phyloP scores from a whole-genome alignment of 352 stramenopile species.

The Pythium biforme region DNA sequence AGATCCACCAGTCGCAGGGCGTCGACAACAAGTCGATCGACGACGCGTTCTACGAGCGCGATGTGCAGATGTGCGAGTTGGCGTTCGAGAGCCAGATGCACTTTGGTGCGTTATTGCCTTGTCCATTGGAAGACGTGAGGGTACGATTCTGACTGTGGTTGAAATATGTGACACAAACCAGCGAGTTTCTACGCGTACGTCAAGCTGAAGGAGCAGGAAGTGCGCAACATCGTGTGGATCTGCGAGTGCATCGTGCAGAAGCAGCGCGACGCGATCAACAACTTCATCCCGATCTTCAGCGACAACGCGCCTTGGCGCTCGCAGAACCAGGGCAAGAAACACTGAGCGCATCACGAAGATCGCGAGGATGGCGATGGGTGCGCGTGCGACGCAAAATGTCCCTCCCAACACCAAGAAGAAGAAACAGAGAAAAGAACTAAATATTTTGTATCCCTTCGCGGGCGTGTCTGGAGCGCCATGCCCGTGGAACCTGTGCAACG shows the following conservation, averaged over 20 bases:
- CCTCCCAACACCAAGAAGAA: no score
- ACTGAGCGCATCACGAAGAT: slow-evolving; percentile 16
- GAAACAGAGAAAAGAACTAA: background rate
- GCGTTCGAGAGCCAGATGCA: slow-evolving; percentile 99
- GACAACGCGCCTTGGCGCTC: slow-evolving; percentile 92
- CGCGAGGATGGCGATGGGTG: background rate
- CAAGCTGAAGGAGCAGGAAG: slow-evolving; percentile 99
- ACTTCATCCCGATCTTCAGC: slow-evolving; percentile 99
- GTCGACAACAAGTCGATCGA: slow-evolving; percentile 98
- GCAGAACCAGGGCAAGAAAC: slow-evolving; percentile 56
- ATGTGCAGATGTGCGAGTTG: slow-evolving; percentile 97
- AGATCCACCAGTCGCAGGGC: slow-evolving; percentile 92
- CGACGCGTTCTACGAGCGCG: slow-evolving; percentile 98
- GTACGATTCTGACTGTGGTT: background rate
- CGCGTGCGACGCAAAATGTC: background rate
- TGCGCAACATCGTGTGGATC: slow-evolving; percentile 99
- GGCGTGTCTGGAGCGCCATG: no score
- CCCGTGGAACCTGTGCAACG: no score
- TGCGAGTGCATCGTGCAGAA: slow-evolving; percentile 99
- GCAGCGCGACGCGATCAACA: slow-evolving; percentile 98
- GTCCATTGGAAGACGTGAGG: background rate
- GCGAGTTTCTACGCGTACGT: slow-evolving; percentile 98
- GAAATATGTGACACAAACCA: slow-evolving; percentile 2
- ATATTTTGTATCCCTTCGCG: no score
- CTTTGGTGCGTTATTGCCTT: slow-evolving; percentile 75